A percentile compares a stretch with the other conserved stretches of the same genome.
Conservation (phyloP, 1,139 yeast species). For the Geotrichum citri-aurantii region DNA sequence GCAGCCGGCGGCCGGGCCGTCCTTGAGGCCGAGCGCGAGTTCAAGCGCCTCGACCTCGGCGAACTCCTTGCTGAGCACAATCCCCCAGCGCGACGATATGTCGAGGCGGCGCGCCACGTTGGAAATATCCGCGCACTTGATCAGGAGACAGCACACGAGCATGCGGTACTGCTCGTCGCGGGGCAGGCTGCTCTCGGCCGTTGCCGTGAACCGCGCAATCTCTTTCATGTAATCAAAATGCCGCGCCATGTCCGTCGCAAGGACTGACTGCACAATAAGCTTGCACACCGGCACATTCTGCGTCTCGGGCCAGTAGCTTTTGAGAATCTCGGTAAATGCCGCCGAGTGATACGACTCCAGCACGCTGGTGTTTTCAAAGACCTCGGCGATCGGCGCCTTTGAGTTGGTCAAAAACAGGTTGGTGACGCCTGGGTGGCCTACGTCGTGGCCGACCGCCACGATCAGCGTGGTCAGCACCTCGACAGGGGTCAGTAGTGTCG, state of each 20-base stretch:
- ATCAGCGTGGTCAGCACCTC: constrained; percentile 58
- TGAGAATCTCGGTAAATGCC: constrained; percentile 56
- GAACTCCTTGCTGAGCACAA: constrained; percentile 69
- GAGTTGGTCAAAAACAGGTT: constrained; percentile 62
- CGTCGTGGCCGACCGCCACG: constrained; percentile 91
- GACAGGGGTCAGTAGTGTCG: constrained; percentile 30
- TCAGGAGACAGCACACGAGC: constrained; percentile 59
- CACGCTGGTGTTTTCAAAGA: constrained; percentile 62
- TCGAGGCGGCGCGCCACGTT: constrained; percentile 78
- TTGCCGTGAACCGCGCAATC: constrained; percentile 26
- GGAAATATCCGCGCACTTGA: constrained; percentile 92
- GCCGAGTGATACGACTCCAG: constrained; percentile 80
- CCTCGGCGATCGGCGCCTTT: constrained; percentile 58
- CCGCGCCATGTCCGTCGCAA: constrained; percentile 93
- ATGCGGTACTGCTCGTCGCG: constrained; percentile 10
- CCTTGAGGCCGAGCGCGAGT: constrained; percentile 29
- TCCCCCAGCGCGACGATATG: constrained; percentile 83
- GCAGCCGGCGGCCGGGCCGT: constrained; percentile 8
- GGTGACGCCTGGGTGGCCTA: constrained; percentile 94
- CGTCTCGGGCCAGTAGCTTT: constrained; percentile 57
- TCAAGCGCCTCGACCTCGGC: constrained; percentile 60
- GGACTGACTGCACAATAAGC: constrained; percentile 40
- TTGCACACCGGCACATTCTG: constrained; percentile 23
- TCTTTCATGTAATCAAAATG: constrained; percentile 69
- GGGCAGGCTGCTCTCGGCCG: neutral